Evolutionary conservation across 1,139 yeast genomes (phyloP).

Genomic region (Lipomyces yarrowii): DNA sequence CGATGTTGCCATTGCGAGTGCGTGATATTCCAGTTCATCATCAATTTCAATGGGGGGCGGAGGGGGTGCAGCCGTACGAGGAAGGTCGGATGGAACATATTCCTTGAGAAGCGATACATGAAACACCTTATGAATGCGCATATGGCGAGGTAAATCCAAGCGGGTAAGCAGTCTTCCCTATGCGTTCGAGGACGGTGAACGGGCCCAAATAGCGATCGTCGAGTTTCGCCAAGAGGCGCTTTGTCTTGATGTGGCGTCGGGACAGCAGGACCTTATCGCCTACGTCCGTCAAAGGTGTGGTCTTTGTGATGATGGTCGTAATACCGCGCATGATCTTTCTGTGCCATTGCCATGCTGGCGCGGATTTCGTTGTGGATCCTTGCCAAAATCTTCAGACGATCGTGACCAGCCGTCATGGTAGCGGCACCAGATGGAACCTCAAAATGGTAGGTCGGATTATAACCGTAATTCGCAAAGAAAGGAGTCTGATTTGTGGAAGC

Average conservation of each 20-base stretch:
- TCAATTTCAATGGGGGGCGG: not conserved
- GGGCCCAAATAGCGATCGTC: not conserved
- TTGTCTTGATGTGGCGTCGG: not conserved
- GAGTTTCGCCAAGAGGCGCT: not conserved
- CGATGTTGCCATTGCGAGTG: not conserved
- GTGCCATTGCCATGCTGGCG: not conserved
- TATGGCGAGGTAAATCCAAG: not conserved
- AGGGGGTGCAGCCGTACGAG: not conserved
- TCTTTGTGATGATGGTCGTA: too few species aligned
- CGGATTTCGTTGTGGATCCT: not conserved
- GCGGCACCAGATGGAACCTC: constrained; percentile 1
- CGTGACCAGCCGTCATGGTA: not conserved
- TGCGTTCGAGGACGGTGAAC: not conserved
- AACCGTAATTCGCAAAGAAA: not conserved
- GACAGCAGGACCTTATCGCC: not conserved
- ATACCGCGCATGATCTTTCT: too few species aligned
- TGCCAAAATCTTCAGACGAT: not conserved
- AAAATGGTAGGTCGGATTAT: not conserved
- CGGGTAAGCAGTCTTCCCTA: not conserved
- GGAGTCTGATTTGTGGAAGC: constrained; percentile 10
- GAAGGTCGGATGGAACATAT: not conserved
- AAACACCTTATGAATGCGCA: not conserved
- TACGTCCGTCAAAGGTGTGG: too few species aligned
- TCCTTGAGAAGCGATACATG: not conserved
- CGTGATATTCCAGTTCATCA: not conserved